Evolutionary conservation across 2,329 filamentous ascomycete species (phyloP), one percentile per base, ranked within the genome.

Genomic region (Arthrobotrys conoides): DNA sequence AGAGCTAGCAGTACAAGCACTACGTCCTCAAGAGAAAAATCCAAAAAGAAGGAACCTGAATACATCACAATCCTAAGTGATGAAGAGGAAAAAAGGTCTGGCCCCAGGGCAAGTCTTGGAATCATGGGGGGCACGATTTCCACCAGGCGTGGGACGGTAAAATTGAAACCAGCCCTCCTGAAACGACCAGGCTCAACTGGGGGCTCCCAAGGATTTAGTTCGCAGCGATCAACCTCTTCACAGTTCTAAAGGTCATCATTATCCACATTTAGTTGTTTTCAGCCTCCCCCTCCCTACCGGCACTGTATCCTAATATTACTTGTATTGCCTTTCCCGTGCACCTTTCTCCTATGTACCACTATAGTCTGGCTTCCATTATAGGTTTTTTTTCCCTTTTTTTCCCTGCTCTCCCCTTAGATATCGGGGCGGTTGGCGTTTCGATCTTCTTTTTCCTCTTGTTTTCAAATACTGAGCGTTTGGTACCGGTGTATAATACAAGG

Each of bases 71-170:
- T 77, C 22, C 12, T 20, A 20, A 70, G 48, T 20, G 73, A 77
- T 12, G 73, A 71, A 10, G 73, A 59, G 1, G 67, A 71, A 14
- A 22, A 36, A 18, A 46, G 24, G 27, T 67, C 55, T 24, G 30
- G 67, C 33, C 44, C 71, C 5, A 61, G 66, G 14, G 49, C 73
- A n/a, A 77, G 73, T 27, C 55, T 71, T 9, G 67, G 63, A 30
- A 46, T 77, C 8, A 30, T 71, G 4, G 61, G 68, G 20, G 73
- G 73, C 1, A 24, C 51, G 2, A 44, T 24, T 4, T 36, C 71
- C 12, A 48, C 46, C 3, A 70, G 46, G 20, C 67, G 67, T 2
- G 73, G 73, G n/a, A 27, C 64, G 16, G 48, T 69, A 1, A 71
- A 64, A 14, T 22, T 77, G 6, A 71, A 71, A 33, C 22, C 51